Percentiles rank a stretch among this genome's conserved stretches.
Evolutionary conservation across 2,329 filamentous ascomycete genomes (phyloP).

Genomic region (Teratosphaeria nubilosa): DNA sequence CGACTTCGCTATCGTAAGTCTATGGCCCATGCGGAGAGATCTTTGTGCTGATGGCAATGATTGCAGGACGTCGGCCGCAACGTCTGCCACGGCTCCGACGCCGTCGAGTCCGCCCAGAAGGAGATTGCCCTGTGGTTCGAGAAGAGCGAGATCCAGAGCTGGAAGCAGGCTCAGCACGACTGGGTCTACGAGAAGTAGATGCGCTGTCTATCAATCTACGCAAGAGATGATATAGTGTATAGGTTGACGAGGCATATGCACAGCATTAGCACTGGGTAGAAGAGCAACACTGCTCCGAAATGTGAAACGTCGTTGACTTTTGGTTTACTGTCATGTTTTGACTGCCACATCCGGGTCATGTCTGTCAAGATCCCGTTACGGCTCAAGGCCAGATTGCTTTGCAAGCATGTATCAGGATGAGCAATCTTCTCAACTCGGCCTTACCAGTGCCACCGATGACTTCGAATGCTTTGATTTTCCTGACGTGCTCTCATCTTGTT

Average conservation of each 20-base stretch:
- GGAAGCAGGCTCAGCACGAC: slow-evolving; percentile 73
- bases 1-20: slow-evolving; percentile 63
- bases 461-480: too few species aligned
- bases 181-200: slow-evolving; percentile 92
- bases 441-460: too few species aligned
- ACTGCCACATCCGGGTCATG: not conserved
- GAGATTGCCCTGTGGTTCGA: slow-evolving; percentile 99
- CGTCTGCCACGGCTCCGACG: slow-evolving; percentile 99
- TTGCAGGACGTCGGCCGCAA: slow-evolving; percentile 75
- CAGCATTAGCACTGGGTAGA: not conserved
- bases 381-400: too few species aligned
- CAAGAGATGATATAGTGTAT: not conserved
- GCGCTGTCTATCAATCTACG: not conserved
- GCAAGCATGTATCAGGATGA: too few species aligned
- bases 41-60: not conserved
- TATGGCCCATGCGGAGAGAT: not conserved
- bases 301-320: not conserved
- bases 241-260: not conserved
- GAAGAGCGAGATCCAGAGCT: slow-evolving; percentile 71
- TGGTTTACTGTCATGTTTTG: not conserved
- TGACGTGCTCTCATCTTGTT: too few species aligned
- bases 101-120: slow-evolving; percentile 98
- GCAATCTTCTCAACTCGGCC: too few species aligned
- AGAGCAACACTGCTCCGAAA: not conserved
- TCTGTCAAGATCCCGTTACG: not conserved